phyloP scores from a whole-genome alignment of 2,329 filamentous ascomycete genomes.

The Xylogone sp. region DNA sequence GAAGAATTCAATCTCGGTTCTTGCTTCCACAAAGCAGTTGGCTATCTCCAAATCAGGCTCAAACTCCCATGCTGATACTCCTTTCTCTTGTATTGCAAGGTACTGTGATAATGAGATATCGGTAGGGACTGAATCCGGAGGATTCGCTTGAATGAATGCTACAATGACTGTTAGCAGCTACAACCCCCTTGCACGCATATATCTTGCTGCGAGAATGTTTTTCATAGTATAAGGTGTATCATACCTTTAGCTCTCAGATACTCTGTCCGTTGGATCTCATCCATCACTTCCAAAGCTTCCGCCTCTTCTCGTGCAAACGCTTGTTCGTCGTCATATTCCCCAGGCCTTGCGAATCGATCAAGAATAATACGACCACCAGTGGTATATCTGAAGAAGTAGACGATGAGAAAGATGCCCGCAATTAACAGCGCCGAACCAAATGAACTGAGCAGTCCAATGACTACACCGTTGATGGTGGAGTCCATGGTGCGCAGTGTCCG shows the following conservation, averaged over 20 bases:
- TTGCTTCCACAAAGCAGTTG: constrained; percentile 94
- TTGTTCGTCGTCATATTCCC: constrained; percentile 97
- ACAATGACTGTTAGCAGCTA: constrained; percentile 5
- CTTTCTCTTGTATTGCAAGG: constrained; percentile 97
- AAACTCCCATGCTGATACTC: constrained; percentile 99
- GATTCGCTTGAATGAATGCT: constrained; percentile 94
- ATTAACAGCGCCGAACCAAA: constrained; percentile 89
- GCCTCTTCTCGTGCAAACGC: constrained; percentile 91
- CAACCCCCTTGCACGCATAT: neutral
- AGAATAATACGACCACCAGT: constrained; percentile 84
- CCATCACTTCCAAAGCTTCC: constrained; percentile 92
- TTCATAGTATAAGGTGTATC: constrained; percentile 14
- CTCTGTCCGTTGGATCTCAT: constrained; percentile 84
- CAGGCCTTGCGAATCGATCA: constrained; percentile 87
- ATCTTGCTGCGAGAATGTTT: constrained; percentile 1
- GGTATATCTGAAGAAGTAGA: constrained; percentile 95
- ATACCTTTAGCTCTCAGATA: constrained; percentile 96
- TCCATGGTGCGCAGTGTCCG: constrained; percentile 12
- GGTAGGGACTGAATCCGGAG: constrained; percentile 90
- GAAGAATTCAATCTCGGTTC: constrained; percentile 98
- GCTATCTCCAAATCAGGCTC: constrained; percentile 98
- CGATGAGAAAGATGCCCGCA: constrained; percentile 70
- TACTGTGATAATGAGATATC: constrained; percentile 98
- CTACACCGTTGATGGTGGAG: constrained; percentile 66
- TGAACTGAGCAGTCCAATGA: constrained; percentile 92